Evolutionary conservation across 2,329 filamentous ascomycete species (phyloP).

Genomic region (Phialocephala sp.): DNA sequence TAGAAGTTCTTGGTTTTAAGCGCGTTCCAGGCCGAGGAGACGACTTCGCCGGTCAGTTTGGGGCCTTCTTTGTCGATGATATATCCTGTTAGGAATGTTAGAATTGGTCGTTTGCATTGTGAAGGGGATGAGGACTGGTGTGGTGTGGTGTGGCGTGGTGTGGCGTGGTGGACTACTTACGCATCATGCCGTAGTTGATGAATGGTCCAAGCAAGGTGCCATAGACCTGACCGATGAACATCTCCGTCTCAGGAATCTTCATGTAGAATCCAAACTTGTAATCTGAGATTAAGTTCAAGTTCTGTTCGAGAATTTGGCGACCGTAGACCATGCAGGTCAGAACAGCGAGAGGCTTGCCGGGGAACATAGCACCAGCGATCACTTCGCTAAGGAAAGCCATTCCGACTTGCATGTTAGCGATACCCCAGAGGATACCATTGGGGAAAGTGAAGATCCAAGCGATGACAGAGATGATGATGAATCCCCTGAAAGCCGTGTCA

Average conservation of each 20-base stretch:
- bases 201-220: constrained; percentile 45
- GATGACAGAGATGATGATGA: constrained; percentile 36
- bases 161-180: constrained; percentile 15
- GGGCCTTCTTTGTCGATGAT: constrained; percentile 23
- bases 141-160: no score
- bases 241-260: constrained; percentile 46
- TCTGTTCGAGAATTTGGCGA: constrained; percentile 45
- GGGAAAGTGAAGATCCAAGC: constrained; percentile 41
- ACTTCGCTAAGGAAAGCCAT: constrained; percentile 43
- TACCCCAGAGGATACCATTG: constrained; percentile 42
- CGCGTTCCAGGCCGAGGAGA: constrained; percentile 40
- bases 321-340: constrained; percentile 42
- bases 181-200: constrained; percentile 44
- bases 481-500: constrained; percentile 23
- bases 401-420: constrained; percentile 42
- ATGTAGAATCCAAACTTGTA: constrained; percentile 48
- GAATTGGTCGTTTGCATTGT: background rate
- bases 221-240: constrained; percentile 45
- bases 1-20: constrained; percentile 43
- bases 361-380: constrained; percentile 41
- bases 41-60: constrained; percentile 32
- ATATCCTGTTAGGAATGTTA: background rate
- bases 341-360: constrained; percentile 32
- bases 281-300: constrained; percentile 44
- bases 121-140: constrained; percentile 17